These are phyloP conservation scores for Scytalidium sp. DNA, from an alignment of 2,329 filamentous ascomycete genomes.

Conservation along the genomic window DNA sequence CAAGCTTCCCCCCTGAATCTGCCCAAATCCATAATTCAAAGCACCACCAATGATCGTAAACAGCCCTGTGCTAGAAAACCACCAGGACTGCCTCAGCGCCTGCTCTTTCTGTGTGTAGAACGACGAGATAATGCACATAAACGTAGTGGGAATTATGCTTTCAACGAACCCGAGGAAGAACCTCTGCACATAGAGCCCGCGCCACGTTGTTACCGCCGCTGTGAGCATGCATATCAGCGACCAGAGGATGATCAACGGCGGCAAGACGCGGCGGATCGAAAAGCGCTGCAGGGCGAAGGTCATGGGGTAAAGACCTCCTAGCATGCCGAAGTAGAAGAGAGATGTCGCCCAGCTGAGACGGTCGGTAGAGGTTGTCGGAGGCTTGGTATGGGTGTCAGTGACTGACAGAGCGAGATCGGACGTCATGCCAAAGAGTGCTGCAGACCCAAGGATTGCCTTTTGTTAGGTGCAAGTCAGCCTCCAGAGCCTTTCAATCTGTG, in stretches of 20 bases:
- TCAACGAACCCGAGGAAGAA: slow-evolving; percentile 63
- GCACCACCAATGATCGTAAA: slow-evolving; percentile 62
- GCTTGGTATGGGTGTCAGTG: slow-evolving; percentile 41
- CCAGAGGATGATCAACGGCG: slow-evolving; percentile 63
- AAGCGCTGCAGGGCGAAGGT: slow-evolving; percentile 69
- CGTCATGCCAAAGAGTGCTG: slow-evolving; percentile 75
- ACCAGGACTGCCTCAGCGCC: slow-evolving; percentile 62
- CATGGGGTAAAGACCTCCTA: slow-evolving; percentile 71
- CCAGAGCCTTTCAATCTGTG: background rate
- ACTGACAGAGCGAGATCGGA: slow-evolving; percentile 60
- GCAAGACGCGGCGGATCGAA: slow-evolving; percentile 61
- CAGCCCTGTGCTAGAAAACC: slow-evolving; percentile 54
- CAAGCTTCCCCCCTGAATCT: slow-evolving; percentile 52
- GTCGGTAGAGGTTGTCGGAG: slow-evolving; percentile 60
- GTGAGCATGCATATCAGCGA: slow-evolving; percentile 65
- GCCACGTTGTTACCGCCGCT: slow-evolving; percentile 60
- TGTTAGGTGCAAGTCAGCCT: background rate
- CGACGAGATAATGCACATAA: slow-evolving; percentile 60
- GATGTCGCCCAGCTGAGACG: slow-evolving; percentile 75
- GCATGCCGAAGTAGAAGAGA: slow-evolving; percentile 78
- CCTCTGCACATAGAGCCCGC: slow-evolving; percentile 63
- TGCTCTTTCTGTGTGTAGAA: slow-evolving; percentile 67
- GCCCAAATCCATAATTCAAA: slow-evolving; percentile 66
- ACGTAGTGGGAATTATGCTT: slow-evolving; percentile 61
- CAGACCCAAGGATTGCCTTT: slow-evolving; percentile 69